phyloP scores from a whole-genome alignment of 805 yeast species.

The Jamesozyma spencerorum region DNA sequence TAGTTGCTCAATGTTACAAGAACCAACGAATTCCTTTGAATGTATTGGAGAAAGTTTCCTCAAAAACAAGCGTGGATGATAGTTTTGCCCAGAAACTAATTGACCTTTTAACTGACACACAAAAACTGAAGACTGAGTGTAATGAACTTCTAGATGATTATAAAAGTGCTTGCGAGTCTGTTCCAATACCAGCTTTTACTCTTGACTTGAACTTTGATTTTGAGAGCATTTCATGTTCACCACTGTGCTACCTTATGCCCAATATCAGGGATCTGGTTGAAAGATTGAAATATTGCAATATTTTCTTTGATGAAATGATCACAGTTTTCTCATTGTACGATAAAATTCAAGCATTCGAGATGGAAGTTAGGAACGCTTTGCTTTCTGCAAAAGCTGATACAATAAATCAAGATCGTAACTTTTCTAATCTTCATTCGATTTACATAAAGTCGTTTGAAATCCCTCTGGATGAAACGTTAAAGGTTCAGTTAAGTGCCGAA shows the following conservation, averaged over 20 bases:
- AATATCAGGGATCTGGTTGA: background rate
- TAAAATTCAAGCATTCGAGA: background rate
- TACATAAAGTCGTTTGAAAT: constrained; percentile 8
- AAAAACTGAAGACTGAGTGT: background rate
- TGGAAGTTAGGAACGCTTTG: background rate
- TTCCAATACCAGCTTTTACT: background rate
- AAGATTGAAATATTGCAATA: background rate
- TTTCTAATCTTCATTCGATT: background rate
- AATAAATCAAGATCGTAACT: constrained; percentile 36
- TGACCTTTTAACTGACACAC: background rate
- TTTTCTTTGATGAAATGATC: background rate
- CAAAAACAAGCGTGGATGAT: background rate
- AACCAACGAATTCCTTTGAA: background rate
- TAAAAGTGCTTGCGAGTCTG: background rate
- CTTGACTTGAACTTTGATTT: background rate
- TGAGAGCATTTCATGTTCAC: background rate
- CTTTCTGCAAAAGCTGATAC: background rate
- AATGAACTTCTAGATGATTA: background rate
- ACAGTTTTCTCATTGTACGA: background rate
- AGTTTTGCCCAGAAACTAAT: background rate
- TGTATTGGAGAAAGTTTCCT: background rate
- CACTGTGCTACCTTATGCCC: background rate
- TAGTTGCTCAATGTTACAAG: background rate
- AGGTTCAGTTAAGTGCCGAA: constrained; percentile 4
- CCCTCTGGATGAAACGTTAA: constrained; percentile 11